Evolutionary conservation across 129 eudicot genomes (phyloP).

Genomic region (Flaveria linearis): DNA sequence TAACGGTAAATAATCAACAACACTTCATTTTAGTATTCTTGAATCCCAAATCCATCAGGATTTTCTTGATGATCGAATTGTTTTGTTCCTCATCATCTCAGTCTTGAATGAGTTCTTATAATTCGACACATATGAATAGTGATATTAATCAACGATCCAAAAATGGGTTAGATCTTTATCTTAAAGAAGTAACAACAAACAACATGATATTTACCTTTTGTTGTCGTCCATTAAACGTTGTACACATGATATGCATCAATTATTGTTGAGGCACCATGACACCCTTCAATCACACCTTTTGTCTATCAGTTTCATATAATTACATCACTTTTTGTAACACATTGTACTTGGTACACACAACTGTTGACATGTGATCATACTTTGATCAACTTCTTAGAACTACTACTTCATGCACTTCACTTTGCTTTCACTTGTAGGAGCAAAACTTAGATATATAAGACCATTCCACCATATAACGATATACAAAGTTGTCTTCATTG

Average conservation of each 20-base stretch:
- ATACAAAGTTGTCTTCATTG: too few relatives aligned
- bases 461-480: too few relatives aligned
- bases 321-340: slow-evolving; percentile 22
- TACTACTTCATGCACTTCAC: slow-evolving; percentile 16
- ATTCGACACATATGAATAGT: not conserved
- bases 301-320: slow-evolving; percentile 15
- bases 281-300: slow-evolving; percentile 27
- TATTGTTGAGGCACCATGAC: slow-evolving; percentile 21
- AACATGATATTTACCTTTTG: slow-evolving; percentile 20
- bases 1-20: not conserved
- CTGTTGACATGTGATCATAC: slow-evolving; percentile 27
- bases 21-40: not conserved
- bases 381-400: not conserved
- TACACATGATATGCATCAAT: slow-evolving; percentile 23
- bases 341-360: slow-evolving; percentile 27
- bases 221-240: slow-evolving; percentile 14
- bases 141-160: not conserved
- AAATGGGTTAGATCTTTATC: not conserved
- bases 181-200: not conserved
- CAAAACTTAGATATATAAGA: too few relatives aligned
- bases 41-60: not conserved
- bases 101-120: not conserved
- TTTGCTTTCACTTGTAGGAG: too few relatives aligned
- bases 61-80: not conserved
- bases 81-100: not conserved